phyloP scores from a whole-genome alignment of 2,329 filamentous ascomycete genomes.

The Pseudogymnoascus sp. region DNA sequence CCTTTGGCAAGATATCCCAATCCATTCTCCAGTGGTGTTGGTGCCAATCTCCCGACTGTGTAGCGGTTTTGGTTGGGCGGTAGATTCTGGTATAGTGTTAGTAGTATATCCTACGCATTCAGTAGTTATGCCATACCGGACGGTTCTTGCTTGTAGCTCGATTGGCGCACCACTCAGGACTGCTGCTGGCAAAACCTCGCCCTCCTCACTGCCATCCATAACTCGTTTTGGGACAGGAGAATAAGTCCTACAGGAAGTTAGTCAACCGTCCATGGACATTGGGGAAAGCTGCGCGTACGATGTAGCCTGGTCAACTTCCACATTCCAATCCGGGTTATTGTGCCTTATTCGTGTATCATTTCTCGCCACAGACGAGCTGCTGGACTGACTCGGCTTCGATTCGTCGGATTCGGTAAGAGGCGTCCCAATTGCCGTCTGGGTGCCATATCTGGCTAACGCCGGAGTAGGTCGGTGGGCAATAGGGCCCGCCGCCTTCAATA shows the following conservation, averaged over 20 bases:
- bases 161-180: conserved; percentile 85
- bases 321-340: conserved; percentile 71
- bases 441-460: conserved; percentile 44
- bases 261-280: neutral
- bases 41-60: conserved; percentile 86
- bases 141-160: conserved; percentile 86
- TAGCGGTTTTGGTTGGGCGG: conserved; percentile 84
- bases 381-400: conserved; percentile 32
- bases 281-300: conserved; percentile 52
- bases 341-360: conserved; percentile 18
- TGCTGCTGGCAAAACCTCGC: conserved; percentile 66
- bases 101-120: neutral
- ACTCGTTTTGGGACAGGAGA: conserved; percentile 84
- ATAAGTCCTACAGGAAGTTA: conserved; percentile 57
- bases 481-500: conserved; percentile 41
- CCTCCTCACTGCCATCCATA: conserved; percentile 83
- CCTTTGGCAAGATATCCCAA: conserved; percentile 88
- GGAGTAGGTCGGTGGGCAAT: conserved; percentile 32
- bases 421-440: conserved; percentile 34
- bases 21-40: conserved; percentile 90
- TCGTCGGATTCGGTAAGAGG: conserved; percentile 34
- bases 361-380: conserved; percentile 15
- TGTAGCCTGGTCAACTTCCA: conserved; percentile 75
- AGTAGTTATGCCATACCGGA: conserved; percentile 59
- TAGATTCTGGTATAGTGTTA: conserved; percentile 61